phyloP scores from a whole-genome alignment of 1,284 basidiomycete species.

The Golubevia sp. region DNA sequence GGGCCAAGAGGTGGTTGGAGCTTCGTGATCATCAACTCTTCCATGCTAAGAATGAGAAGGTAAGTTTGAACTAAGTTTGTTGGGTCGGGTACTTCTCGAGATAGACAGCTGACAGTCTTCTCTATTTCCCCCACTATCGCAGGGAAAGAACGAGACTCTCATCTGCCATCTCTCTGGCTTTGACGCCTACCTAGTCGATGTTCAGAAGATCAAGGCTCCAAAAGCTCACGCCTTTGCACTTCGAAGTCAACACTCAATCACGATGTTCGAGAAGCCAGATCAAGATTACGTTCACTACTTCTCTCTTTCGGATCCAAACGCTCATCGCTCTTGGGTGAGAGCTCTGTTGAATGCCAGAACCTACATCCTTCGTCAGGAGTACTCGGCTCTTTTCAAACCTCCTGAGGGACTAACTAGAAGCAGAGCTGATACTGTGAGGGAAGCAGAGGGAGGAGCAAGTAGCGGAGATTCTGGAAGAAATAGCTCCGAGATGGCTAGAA shows the following conservation, averaged over 20 bases:
- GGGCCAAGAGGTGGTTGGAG: slow-evolving; percentile 57
- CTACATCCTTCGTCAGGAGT: slow-evolving; percentile 53
- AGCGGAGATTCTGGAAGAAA: slow-evolving; percentile 15
- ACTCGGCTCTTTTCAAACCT: slow-evolving; percentile 40
- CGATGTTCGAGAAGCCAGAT: slow-evolving; percentile 46
- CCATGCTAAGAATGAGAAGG: slow-evolving; percentile 52
- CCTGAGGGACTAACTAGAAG: background rate
- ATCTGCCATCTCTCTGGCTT: slow-evolving; percentile 47
- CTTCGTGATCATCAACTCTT: slow-evolving; percentile 52
- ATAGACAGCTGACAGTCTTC: too few relatives aligned
- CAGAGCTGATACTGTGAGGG: background rate
- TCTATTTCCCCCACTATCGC: background rate
- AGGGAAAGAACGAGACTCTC: slow-evolving; percentile 46
- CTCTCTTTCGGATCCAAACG: slow-evolving; percentile 42
- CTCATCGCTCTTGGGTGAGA: slow-evolving; percentile 54
- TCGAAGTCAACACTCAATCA: slow-evolving; percentile 35
- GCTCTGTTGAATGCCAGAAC: slow-evolving; percentile 47
- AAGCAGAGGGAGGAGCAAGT: background rate
- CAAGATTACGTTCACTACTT: slow-evolving; percentile 52
- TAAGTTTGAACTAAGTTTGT: too few relatives aligned
- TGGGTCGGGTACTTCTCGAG: background rate
- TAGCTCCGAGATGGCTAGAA: slow-evolving; percentile 10
- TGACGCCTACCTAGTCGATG: slow-evolving; percentile 51
- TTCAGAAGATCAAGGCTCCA: slow-evolving; percentile 30
- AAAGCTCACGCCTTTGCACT: slow-evolving; percentile 52